phyloP scores from a whole-genome alignment of 345 rosid genomes.

The Salix udensis region DNA sequence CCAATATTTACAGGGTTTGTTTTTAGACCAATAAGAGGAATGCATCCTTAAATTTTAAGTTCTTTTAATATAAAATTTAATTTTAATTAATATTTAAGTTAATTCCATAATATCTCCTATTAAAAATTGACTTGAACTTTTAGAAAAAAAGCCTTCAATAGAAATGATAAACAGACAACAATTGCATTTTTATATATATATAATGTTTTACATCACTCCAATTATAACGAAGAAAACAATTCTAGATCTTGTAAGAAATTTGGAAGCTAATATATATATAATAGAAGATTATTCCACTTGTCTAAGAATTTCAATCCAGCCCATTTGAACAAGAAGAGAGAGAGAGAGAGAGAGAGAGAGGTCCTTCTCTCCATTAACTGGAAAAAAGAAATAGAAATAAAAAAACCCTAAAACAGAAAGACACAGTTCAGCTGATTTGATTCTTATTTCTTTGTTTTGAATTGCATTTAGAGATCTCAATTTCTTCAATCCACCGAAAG shows the following conservation, averaged over 20 bases:
- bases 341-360: constrained; percentile 22
- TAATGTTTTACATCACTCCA: too few relatives aligned
- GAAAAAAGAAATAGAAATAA: not conserved
- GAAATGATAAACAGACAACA: too few relatives aligned
- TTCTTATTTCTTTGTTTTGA: not conserved
- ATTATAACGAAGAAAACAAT: too few relatives aligned
- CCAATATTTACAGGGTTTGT: not conserved
- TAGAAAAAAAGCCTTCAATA: too few relatives aligned
- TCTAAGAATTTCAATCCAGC: constrained; percentile 8
- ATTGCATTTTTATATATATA: too few relatives aligned
- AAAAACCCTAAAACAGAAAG: constrained; percentile 2
- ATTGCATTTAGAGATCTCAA: constrained; percentile 41
- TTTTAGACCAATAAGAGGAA: not conserved
- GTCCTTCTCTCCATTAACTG: not conserved
- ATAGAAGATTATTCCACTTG: not conserved
- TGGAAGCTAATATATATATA: not conserved
- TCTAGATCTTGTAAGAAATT: too few relatives aligned
- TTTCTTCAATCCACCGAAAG: constrained; percentile 21
- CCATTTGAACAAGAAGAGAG: constrained; percentile 20
- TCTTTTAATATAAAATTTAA: too few relatives aligned
- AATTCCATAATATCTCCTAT: too few relatives aligned
- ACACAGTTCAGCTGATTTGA: constrained; percentile 13
- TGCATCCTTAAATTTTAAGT: too few relatives aligned
- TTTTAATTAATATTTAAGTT: too few relatives aligned
- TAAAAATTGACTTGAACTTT: too few relatives aligned